phyloP scores from a whole-genome alignment of 2,329 filamentous ascomycete species.

The Aureobasidium musti region DNA sequence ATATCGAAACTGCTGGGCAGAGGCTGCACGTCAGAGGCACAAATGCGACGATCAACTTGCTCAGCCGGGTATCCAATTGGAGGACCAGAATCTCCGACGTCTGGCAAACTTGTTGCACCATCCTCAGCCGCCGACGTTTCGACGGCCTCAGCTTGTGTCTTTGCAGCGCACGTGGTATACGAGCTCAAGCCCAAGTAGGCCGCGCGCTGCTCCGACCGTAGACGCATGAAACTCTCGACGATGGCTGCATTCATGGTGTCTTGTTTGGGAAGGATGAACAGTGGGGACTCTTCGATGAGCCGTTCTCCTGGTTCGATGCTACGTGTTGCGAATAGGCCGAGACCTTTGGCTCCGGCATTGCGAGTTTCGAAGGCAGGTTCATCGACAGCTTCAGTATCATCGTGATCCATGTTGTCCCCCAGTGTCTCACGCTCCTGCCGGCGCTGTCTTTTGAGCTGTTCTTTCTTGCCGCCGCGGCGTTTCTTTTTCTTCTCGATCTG shows the following conservation, averaged over 20 bases:
- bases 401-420: background rate
- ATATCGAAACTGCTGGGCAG: background rate
- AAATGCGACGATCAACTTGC: conserved; percentile 14
- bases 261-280: conserved; percentile 28
- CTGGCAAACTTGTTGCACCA: background rate
- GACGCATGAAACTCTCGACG: conserved; percentile 1
- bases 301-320: conserved; percentile 35
- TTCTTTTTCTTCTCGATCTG: conserved; percentile 10
- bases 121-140: conserved; percentile 5
- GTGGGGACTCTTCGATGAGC: conserved; percentile 36
- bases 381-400: background rate
- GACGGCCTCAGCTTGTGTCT: background rate
- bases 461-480: conserved; percentile 24
- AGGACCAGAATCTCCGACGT: background rate
- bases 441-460: conserved; percentile 5
- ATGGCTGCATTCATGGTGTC: background rate
- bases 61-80: background rate
- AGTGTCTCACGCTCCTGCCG: background rate
- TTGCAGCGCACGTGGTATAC: background rate
- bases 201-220: conserved; percentile 3
- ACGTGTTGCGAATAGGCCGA: conserved; percentile 35
- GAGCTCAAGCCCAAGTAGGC: conserved; percentile 1
- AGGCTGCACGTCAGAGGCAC: conserved; percentile 20
- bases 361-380: background rate
- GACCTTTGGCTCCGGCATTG: conserved; percentile 32